Conservation (phyloP, 495 filamentous ascomycete species). For the Rhypophila decipiens region DNA sequence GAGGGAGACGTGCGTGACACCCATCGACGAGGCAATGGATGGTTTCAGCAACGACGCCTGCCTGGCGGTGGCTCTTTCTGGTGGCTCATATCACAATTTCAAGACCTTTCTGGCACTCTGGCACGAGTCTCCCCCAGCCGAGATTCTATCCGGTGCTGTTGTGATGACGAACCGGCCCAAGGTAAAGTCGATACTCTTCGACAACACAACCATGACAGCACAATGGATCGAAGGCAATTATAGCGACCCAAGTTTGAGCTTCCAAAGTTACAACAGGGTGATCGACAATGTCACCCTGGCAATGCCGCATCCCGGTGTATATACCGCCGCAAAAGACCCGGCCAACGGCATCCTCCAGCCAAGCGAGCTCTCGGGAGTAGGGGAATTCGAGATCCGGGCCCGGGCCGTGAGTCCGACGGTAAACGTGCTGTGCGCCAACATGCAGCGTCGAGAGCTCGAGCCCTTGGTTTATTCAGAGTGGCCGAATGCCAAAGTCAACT, state of each 20-base stretch:
- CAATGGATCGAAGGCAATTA: constrained; percentile 51
- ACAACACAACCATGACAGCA: constrained; percentile 58
- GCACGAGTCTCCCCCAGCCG: constrained; percentile 31
- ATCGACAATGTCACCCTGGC: constrained; percentile 70
- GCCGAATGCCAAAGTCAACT: constrained; percentile 36
- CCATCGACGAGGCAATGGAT: constrained; percentile 41
- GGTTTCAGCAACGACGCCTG: constrained; percentile 45
- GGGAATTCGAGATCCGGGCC: constrained; percentile 57
- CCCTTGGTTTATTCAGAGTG: constrained; percentile 58
- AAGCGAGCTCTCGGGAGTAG: constrained; percentile 54
- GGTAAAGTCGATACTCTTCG: constrained; percentile 51
- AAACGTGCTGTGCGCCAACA: constrained; percentile 63
- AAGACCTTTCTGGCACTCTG: constrained; percentile 39
- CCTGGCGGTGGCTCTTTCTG: constrained; percentile 57
- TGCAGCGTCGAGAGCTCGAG: constrained; percentile 48
- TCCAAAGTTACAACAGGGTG: constrained; percentile 39
- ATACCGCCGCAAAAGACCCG: constrained; percentile 50
- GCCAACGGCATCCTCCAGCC: constrained; percentile 63
- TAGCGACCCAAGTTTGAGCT: constrained; percentile 40
- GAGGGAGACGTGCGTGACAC: constrained; percentile 48
- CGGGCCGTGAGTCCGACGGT: constrained; percentile 58
- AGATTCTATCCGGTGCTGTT: constrained; percentile 20
- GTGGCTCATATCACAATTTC: constrained; percentile 31
- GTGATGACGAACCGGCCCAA: constrained; percentile 40
- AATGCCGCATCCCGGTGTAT: constrained; percentile 60